Evolutionary conservation across 306 rosid species (phyloP), one percentile per base, ranked within the genome.

Genomic region (Rosa persica): DNA sequence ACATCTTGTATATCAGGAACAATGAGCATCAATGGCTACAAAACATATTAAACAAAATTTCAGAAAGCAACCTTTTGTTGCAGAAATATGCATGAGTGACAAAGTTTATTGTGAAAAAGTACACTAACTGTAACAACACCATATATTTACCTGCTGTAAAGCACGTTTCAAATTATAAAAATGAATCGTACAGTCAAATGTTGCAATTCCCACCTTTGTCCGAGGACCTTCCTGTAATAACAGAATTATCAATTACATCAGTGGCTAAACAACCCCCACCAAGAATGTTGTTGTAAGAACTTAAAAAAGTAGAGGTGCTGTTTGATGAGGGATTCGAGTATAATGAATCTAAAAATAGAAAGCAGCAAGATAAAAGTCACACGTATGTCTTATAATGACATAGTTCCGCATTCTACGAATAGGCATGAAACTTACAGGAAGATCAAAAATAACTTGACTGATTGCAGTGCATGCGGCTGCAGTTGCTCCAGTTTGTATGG

Each of bases 401-500:
- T 25, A 13, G 46, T 8, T 58, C 54, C 5, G 17, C 25, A 62
- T 43, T 57, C 44, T 64, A 62, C 70, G 73, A 34, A 68, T n/a
- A 78, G 74, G 65, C 20, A 73, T 23, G 74, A 34, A 77, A 85
- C 98, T 95, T 90, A 95, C 98, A 79, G 98, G 98, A 82, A 95
- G 90, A 82, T 95, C 98, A 11, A 86, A 42, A 81, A 95, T 91
- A 80, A 95, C 97, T 95, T 92, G 98, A 87, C 67, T 83, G 75
- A 95, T 92, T 79, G 97, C 97, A 88, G 92, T 89, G 93, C 98
- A 95, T 72, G 98, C 98, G 49, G 98, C 97, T 74, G 98, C 98
- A 69, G 98, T 84, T 73, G 98, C 98, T 82, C 98, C 98, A 85
- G 96, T 95, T 88, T 95, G 97, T 69, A 95, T 83, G 49, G 98